phyloP scores from a whole-genome alignment of 2,329 filamentous ascomycete species.

The Cladophialophora exuberans region DNA sequence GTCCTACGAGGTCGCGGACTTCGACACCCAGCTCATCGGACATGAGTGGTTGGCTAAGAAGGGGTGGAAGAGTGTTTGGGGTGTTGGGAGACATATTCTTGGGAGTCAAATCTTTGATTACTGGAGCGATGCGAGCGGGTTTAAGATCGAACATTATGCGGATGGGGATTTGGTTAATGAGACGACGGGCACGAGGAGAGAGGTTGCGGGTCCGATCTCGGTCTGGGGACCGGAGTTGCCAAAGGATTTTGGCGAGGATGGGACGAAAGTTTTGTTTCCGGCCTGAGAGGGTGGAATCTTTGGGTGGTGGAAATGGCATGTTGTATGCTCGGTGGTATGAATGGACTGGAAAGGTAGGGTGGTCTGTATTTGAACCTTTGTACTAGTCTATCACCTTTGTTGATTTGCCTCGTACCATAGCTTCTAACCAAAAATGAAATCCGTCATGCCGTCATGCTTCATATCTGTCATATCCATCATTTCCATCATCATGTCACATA shows the following conservation, averaged over 20 bases:
- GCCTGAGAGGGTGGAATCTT: not conserved
- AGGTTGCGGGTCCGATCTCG: conserved; percentile 35
- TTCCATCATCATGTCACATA: no score
- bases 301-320: not conserved
- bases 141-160: conserved; percentile 71
- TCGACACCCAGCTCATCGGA: conserved; percentile 70
- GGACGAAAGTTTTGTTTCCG: conserved; percentile 3
- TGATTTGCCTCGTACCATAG: no score
- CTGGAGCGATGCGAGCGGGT: conserved; percentile 64
- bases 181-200: conserved; percentile 37
- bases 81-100: conserved; percentile 69
- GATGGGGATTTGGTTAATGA: conserved; percentile 60
- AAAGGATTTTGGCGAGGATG: conserved; percentile 30
- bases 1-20: conserved; percentile 71
- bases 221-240: conserved; percentile 41
- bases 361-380: no score
- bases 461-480: no score
- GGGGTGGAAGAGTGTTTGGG: conserved; percentile 69
- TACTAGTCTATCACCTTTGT: no score
- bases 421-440: no score
- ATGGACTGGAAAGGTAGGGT: no score
- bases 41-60: conserved; percentile 69
- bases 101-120: conserved; percentile 75
- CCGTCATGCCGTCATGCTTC: no score
- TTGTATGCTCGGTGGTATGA: no score